phyloP scores from a whole-genome alignment of 257 asterid species.

The Buddleja alternifolia region DNA sequence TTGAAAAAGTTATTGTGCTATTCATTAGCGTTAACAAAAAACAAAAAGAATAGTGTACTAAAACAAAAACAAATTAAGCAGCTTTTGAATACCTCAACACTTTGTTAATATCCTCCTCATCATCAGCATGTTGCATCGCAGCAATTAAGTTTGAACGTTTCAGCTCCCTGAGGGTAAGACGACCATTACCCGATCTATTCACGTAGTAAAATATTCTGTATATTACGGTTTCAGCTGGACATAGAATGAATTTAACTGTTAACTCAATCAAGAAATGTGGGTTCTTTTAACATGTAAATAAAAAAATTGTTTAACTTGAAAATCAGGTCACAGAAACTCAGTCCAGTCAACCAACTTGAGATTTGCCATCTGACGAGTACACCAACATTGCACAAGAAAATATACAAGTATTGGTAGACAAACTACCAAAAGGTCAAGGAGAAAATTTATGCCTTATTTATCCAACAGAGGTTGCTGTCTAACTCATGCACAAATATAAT shows the following conservation, averaged over 20 bases:
- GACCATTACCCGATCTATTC: constrained; percentile 91
- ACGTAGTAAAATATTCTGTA: constrained; percentile 96
- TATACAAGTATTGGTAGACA: constrained; percentile 16
- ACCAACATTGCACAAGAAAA: constrained; percentile 23
- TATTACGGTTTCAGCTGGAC: constrained; percentile 97
- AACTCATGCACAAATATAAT: constrained; percentile 21
- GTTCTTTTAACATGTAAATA: neutral
- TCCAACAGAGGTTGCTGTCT: constrained; percentile 17
- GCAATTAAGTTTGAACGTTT: constrained; percentile 81
- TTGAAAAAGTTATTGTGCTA: neutral
- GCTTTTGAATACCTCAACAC: constrained; percentile 69
- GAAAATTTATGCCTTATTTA: constrained; percentile 5
- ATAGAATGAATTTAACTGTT: constrained; percentile 45
- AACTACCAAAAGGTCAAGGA: constrained; percentile 13
- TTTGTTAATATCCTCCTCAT: constrained; percentile 97
- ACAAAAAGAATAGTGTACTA: neutral
- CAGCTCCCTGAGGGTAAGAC: constrained; percentile 89
- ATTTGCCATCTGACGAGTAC: constrained; percentile 19
- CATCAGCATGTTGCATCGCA: constrained; percentile 98
- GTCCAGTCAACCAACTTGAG: constrained; percentile 20
- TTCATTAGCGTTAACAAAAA: constrained; percentile 17
- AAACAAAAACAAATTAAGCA: constrained; percentile 24
- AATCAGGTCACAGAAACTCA: constrained; percentile 2
- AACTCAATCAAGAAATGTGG: constrained; percentile 19
- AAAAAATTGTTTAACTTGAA: constrained; percentile 3